phyloP scores from a whole-genome alignment of 2,329 filamentous ascomycete genomes.

The Nothophoma quercina region DNA sequence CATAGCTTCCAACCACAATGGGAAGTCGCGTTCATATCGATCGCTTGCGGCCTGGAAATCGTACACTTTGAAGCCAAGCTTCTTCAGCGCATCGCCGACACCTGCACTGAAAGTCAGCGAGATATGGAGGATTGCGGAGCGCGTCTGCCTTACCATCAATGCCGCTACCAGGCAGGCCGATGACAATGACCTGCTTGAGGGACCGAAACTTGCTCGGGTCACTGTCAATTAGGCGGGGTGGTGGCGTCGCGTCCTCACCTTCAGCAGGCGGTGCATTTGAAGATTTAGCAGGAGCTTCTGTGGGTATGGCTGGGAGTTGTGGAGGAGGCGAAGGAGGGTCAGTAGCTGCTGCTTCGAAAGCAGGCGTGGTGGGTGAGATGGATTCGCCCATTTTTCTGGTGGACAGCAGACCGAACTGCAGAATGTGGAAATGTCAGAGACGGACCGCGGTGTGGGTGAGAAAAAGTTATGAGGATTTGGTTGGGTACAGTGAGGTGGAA shows the following conservation, averaged over 20 bases:
- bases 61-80: slow-evolving; percentile 41
- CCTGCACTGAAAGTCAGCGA: slow-evolving; percentile 15
- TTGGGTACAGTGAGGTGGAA: neutral
- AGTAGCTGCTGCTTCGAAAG: neutral
- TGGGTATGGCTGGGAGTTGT: neutral
- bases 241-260: neutral
- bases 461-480: neutral
- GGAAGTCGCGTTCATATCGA: slow-evolving; percentile 42
- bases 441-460: neutral
- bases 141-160: slow-evolving; percentile 35
- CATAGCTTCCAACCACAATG: slow-evolving; percentile 47
- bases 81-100: slow-evolving; percentile 39
- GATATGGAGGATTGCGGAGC: too few species aligned
- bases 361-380: neutral
- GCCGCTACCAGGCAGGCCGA: slow-evolving; percentile 46
- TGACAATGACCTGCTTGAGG: slow-evolving; percentile 44
- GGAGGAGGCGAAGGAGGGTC: neutral
- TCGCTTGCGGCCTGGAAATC: slow-evolving; percentile 48
- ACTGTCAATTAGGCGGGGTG: slow-evolving; percentile 15
- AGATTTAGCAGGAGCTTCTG: neutral
- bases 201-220: slow-evolving; percentile 17
- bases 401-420: too few species aligned
- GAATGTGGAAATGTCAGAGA: too few species aligned
- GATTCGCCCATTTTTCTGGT: neutral
- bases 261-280: neutral